A percentile compares a stretch with the other conserved stretches of the same genome.
Evolutionary conservation across 1,284 basidiomycete species (phyloP).

Genomic region (Naganishia albida): DNA sequence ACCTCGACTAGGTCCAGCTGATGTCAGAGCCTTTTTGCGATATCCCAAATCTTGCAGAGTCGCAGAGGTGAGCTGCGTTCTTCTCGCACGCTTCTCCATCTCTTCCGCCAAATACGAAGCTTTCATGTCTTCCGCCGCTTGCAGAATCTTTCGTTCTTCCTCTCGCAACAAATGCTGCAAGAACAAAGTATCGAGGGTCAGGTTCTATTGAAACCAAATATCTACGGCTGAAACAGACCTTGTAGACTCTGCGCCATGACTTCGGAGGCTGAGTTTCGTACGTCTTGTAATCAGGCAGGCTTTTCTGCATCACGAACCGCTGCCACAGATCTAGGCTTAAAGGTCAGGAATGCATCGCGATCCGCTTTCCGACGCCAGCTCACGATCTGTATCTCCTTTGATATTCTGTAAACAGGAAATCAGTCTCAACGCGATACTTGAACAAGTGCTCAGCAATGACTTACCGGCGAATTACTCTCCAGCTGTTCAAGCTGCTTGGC

Average conservation of each 20-base stretch:
- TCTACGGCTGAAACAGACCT: not conserved
- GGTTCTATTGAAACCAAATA: not conserved
- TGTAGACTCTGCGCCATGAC: slow-evolving; percentile 32
- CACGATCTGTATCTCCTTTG: slow-evolving; percentile 32
- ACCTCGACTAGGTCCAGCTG: slow-evolving; percentile 11
- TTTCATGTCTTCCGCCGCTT: slow-evolving; percentile 29
- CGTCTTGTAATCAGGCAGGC: slow-evolving; percentile 17
- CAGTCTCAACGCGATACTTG: not conserved
- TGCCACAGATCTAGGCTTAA: slow-evolving; percentile 28
- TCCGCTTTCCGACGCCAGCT: not conserved
- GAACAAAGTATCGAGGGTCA: not conserved
- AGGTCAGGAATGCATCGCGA: not conserved
- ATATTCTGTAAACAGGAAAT: slow-evolving; percentile 1
- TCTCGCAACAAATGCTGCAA: slow-evolving; percentile 8
- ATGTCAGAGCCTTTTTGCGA: slow-evolving; percentile 5
- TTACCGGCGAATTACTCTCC: slow-evolving; percentile 30
- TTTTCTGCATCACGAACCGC: slow-evolving; percentile 29
- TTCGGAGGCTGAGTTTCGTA: slow-evolving; percentile 12
- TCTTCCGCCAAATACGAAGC: slow-evolving; percentile 26
- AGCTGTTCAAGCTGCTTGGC: slow-evolving; percentile 30
- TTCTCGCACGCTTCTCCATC: slow-evolving; percentile 17
- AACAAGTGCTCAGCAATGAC: not conserved
- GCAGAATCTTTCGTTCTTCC: slow-evolving; percentile 26
- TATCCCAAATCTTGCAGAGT: slow-evolving; percentile 17
- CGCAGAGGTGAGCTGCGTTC: slow-evolving; percentile 6